Evolutionary conservation across 257 asterid genomes (phyloP).

Genomic region (Galeopsis tetrahit): DNA sequence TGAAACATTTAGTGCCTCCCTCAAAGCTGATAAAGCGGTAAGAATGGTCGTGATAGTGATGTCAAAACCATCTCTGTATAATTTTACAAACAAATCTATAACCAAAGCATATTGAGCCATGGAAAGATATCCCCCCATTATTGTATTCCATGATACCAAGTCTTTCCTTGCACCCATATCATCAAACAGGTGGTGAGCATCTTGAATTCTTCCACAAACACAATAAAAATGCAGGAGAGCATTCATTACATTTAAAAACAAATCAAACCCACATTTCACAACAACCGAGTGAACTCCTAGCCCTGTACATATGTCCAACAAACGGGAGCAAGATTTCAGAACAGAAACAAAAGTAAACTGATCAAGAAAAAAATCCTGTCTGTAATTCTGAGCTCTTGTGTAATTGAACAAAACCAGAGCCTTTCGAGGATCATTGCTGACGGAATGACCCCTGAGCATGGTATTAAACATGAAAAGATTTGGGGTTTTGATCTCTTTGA

Average conservation of each 20-base stretch:
- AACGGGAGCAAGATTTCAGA: constrained; percentile 56
- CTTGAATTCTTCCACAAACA: constrained; percentile 48
- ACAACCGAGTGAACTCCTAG: constrained; percentile 47
- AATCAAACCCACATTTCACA: constrained; percentile 54
- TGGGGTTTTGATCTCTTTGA: constrained; percentile 46
- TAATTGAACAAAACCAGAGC: constrained; percentile 52
- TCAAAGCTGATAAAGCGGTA: constrained; percentile 45
- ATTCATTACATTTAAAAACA: constrained; percentile 53
- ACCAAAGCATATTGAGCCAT: constrained; percentile 36
- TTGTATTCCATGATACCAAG: constrained; percentile 58
- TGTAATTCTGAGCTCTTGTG: constrained; percentile 42
- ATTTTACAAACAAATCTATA: constrained; percentile 45
- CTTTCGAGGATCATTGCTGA: constrained; percentile 40
- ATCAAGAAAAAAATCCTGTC: constrained; percentile 42
- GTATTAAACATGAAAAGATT: constrained; percentile 63
- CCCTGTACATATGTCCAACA: constrained; percentile 44
- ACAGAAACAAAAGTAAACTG: constrained; percentile 54
- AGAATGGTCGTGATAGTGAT: constrained; percentile 48
- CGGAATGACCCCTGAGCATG: constrained; percentile 60
- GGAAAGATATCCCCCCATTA: constrained; percentile 69
- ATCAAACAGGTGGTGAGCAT: constrained; percentile 64
- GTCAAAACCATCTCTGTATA: constrained; percentile 30
- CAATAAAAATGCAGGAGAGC: constrained; percentile 59
- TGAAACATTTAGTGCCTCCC: constrained; percentile 31
- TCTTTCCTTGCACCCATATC: constrained; percentile 49